These are phyloP conservation scores for Cystobasidium slooffiae DNA, from an alignment of 1,284 basidiomycete genomes.

Conservation along the genomic window DNA sequence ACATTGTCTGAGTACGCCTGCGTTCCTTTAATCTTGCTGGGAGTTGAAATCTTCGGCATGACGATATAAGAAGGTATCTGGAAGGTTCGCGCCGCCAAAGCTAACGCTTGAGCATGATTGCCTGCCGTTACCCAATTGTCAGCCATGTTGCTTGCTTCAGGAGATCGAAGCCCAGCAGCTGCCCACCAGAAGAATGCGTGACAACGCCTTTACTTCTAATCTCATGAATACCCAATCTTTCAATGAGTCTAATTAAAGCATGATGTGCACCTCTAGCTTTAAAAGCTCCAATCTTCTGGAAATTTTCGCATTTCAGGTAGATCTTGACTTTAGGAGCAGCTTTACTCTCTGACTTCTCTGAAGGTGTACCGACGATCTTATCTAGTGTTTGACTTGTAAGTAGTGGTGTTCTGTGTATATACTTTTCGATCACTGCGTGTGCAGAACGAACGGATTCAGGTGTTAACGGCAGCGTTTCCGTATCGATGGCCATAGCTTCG, in stretches of 20 bases:
- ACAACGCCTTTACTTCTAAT: constrained; percentile 30
- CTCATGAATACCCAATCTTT: constrained; percentile 17
- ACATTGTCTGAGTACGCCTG: constrained; percentile 43
- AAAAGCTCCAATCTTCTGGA: constrained; percentile 40
- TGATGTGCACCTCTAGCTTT: constrained; percentile 39
- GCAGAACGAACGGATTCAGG: constrained; percentile 43
- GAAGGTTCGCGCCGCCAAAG: constrained; percentile 36
- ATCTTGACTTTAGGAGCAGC: constrained; percentile 21
- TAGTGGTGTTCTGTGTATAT: constrained; percentile 45
- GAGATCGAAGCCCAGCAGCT: background rate
- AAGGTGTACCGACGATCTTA: constrained; percentile 7
- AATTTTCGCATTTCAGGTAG: constrained; percentile 44
- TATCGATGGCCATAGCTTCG: constrained; percentile 2
- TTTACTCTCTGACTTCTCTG: background rate
- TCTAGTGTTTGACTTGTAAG: constrained; percentile 34
- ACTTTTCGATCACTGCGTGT: constrained; percentile 18
- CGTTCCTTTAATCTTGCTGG: constrained; percentile 42
- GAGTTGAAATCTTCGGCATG: constrained; percentile 40
- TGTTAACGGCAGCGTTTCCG: constrained; percentile 20
- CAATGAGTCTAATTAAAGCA: constrained; percentile 29
- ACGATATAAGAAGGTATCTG: constrained; percentile 44
- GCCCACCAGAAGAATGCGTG: constrained; percentile 36
- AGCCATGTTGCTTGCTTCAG: background rate
- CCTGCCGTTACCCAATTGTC: constrained; percentile 14
- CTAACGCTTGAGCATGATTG: constrained; percentile 46